A percentile compares a stretch with the other conserved stretches of the same genome.
Evolutionary conservation across 2,329 filamentous ascomycete species (phyloP).

Genomic region (Pseudogymnoascus sp.): DNA sequence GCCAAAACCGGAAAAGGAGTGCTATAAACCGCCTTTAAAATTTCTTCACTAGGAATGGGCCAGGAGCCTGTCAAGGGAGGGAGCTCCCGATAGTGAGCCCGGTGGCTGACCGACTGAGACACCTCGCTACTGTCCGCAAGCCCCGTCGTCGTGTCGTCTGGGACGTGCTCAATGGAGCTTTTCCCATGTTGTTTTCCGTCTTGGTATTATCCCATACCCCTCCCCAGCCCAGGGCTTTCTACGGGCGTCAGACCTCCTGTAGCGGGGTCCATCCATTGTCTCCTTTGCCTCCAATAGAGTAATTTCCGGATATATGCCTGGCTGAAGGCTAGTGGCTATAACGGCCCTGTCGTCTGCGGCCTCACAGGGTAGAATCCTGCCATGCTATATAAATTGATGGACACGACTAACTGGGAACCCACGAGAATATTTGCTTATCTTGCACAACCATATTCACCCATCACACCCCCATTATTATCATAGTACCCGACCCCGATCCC

Average conservation of each 20-base stretch:
- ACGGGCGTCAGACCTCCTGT: neutral
- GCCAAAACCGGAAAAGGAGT: neutral
- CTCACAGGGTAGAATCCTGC: neutral
- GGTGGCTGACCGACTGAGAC: neutral
- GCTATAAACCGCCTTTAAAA: neutral
- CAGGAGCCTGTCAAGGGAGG: neutral
- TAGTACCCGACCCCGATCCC: neutral
- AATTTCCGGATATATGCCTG: neutral
- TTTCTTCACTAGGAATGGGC: neutral
- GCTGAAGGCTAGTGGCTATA: neutral
- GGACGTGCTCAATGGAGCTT: neutral
- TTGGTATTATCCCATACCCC: neutral
- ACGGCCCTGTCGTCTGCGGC: neutral
- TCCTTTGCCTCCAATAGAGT: neutral
- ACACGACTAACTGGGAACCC: neutral
- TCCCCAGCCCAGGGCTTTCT: neutral
- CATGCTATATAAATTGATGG: conserved; percentile 4
- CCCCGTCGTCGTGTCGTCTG: neutral
- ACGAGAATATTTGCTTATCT: neutral
- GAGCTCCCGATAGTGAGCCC: neutral
- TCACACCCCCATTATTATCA: neutral
- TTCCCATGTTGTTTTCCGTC: neutral
- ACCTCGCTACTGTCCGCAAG: neutral
- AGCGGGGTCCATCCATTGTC: neutral
- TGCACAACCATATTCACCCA: neutral